These are phyloP conservation scores for Aspergillus floridensis DNA, from an alignment of 2,329 filamentous ascomycete species.

Conservation along the genomic window DNA sequence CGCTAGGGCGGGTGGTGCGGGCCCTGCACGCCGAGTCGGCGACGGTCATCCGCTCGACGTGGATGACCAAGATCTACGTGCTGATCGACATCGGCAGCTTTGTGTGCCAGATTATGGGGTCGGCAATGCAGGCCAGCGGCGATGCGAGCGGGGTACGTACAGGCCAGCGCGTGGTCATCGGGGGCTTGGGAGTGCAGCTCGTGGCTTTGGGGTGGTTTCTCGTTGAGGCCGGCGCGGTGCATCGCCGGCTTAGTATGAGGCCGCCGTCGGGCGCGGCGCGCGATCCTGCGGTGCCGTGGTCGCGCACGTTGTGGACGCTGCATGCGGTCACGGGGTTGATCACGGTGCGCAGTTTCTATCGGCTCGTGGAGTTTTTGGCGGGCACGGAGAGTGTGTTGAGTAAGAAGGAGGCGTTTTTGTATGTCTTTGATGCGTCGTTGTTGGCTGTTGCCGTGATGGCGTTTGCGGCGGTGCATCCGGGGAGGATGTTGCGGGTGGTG, in stretches of 20 bases:
- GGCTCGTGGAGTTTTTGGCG: constrained; percentile 30
- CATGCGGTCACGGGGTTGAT: constrained; percentile 26
- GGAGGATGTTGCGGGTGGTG: constrained; percentile 8
- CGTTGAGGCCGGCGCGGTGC: constrained; percentile 23
- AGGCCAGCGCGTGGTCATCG: constrained; percentile 28
- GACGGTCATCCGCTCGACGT: constrained; percentile 33
- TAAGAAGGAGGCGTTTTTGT: constrained; percentile 29
- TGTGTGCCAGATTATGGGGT: constrained; percentile 33
- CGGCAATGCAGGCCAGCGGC: constrained; percentile 29
- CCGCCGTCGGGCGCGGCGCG: constrained; percentile 19
- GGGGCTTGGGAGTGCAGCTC: constrained; percentile 29
- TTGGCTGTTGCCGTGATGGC: constrained; percentile 25
- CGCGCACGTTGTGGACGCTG: constrained; percentile 26
- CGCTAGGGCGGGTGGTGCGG: constrained; percentile 40
- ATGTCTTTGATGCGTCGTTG: constrained; percentile 32
- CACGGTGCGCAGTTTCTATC: constrained; percentile 29
- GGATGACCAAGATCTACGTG: constrained; percentile 41
- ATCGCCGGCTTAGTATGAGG: constrained; percentile 16
- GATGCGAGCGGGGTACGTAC: constrained; percentile 20
- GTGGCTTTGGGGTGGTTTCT: constrained; percentile 30
- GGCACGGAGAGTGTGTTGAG: constrained; percentile 15
- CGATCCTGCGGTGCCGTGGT: constrained; percentile 25
- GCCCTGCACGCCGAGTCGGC: constrained; percentile 35
- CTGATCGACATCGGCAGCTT: constrained; percentile 37
- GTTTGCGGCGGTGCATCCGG: constrained; percentile 27